phyloP scores from a whole-genome alignment of 129 eudicot species.

The Silybum marianum region DNA sequence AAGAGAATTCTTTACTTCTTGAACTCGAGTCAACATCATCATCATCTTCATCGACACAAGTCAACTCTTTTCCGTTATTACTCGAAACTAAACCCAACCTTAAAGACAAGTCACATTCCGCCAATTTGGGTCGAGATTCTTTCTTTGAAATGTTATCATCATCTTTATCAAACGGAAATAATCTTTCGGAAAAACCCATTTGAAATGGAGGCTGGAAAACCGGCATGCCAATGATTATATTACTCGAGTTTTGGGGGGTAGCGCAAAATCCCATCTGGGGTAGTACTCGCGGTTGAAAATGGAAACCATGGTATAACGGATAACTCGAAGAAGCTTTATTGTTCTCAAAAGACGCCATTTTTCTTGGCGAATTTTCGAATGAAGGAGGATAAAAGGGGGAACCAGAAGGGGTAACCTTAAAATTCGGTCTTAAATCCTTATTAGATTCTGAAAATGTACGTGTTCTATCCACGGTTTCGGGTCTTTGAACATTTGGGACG shows the following conservation, averaged over 20 bases:
- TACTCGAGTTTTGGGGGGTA: constrained; percentile 29
- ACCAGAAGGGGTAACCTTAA: constrained; percentile 31
- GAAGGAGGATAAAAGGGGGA: constrained; percentile 35
- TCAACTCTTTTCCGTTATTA: constrained; percentile 30
- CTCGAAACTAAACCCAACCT: constrained; percentile 65
- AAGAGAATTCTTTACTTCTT: constrained; percentile 52
- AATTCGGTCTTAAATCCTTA: constrained; percentile 31
- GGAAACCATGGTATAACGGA: constrained; percentile 68
- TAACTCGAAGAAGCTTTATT: constrained; percentile 41
- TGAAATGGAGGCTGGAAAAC: constrained; percentile 48
- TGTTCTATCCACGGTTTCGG: constrained; percentile 21
- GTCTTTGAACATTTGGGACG: constrained; percentile 33
- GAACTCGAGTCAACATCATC: constrained; percentile 34
- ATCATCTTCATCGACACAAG: constrained; percentile 15
- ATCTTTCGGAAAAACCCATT: constrained; percentile 39
- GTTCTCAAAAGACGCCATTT: constrained; percentile 34
- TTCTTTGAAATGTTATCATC: constrained; percentile 29
- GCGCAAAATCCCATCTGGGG: constrained; percentile 32
- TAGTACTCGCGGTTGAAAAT: constrained; percentile 43
- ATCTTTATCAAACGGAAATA: constrained; percentile 40
- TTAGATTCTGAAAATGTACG: constrained; percentile 34
- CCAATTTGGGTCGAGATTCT: constrained; percentile 33
- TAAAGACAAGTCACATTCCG: constrained; percentile 73
- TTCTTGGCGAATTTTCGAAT: constrained; percentile 37
- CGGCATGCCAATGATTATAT: constrained; percentile 67